phyloP scores from a whole-genome alignment of 2,329 filamentous ascomycete species.

The Huntiella moniliformis region DNA sequence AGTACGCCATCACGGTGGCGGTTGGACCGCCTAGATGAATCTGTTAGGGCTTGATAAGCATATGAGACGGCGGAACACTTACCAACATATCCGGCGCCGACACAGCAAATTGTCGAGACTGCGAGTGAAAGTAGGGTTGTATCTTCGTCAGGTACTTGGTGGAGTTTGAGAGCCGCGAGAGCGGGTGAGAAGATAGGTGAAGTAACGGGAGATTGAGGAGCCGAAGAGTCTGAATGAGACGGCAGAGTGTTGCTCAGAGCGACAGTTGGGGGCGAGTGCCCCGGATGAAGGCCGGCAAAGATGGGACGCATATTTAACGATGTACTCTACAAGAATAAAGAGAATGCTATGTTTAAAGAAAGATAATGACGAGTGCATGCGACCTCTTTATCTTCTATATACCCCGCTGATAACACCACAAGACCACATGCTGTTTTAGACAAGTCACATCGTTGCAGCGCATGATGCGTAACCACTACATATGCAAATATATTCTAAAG shows the following conservation, averaged over 20 bases:
- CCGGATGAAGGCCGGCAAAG: not conserved
- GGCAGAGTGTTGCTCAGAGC: not conserved
- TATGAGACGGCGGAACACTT: conserved; percentile 18
- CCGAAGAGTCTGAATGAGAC: not conserved
- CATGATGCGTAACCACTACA: too few relatives aligned
- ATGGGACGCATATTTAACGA: not conserved
- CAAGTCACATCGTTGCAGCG: too few relatives aligned
- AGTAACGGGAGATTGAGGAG: not conserved
- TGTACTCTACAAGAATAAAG: too few relatives aligned
- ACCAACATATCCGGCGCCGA: conserved; percentile 62
- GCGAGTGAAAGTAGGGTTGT: not conserved
- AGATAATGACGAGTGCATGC: too few relatives aligned
- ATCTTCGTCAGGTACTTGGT: not conserved
- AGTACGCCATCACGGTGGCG: conserved; percentile 52
- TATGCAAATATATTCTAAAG: too few relatives aligned
- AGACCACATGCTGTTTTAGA: too few relatives aligned
- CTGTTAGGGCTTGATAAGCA: not conserved
- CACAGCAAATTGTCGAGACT: conserved; percentile 48
- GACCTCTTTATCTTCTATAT: too few relatives aligned
- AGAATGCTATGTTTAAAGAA: too few relatives aligned
- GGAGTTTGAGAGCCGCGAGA: not conserved
- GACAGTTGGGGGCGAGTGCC: not conserved
- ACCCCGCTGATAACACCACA: too few relatives aligned
- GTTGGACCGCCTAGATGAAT: conserved; percentile 45
- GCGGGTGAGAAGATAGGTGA: not conserved